These are phyloP conservation scores for Neospora caninum DNA, from an alignment of 169 alveolate genomes.

Conservation along the genomic window DNA sequence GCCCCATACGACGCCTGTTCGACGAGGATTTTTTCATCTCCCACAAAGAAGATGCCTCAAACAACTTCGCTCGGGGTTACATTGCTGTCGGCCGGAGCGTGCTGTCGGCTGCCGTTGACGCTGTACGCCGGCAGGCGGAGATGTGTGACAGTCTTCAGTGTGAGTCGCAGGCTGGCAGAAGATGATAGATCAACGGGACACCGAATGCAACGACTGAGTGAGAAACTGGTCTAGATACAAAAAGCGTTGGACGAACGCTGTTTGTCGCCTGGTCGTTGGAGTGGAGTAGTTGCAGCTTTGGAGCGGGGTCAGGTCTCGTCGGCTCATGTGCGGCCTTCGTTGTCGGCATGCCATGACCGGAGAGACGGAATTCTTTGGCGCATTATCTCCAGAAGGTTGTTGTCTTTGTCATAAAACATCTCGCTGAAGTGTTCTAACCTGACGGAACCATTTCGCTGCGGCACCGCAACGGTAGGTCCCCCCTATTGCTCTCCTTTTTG, in stretches of 20 bases:
- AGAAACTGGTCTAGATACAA: too few relatives aligned
- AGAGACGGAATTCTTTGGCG: too few relatives aligned
- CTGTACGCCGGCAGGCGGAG: slow-evolving; percentile 42
- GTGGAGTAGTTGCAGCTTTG: too few relatives aligned
- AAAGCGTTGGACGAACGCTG: not conserved
- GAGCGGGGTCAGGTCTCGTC: too few relatives aligned
- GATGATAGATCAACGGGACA: not conserved
- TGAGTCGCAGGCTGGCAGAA: not conserved
- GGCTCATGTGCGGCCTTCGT: too few relatives aligned
- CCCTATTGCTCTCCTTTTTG: too few relatives aligned
- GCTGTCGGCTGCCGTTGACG: slow-evolving; percentile 6
- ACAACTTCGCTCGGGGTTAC: slow-evolving; percentile 43
- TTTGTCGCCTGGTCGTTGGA: not conserved
- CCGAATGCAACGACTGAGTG: not conserved
- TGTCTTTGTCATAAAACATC: too few relatives aligned
- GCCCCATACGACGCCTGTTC: slow-evolving; percentile 24
- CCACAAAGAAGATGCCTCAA: slow-evolving; percentile 40
- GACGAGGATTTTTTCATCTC: not conserved
- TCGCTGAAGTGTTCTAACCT: not conserved
- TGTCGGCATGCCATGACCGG: too few relatives aligned
- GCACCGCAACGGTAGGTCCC: too few relatives aligned
- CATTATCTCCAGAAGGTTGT: too few relatives aligned
- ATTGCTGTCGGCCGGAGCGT: slow-evolving; percentile 9
- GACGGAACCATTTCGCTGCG: not conserved
- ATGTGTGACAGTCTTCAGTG: slow-evolving; percentile 32